Evolutionary conservation across 176 grass and related monocot species (phyloP).

Genomic region (Hyparrhenia diplandra): DNA sequence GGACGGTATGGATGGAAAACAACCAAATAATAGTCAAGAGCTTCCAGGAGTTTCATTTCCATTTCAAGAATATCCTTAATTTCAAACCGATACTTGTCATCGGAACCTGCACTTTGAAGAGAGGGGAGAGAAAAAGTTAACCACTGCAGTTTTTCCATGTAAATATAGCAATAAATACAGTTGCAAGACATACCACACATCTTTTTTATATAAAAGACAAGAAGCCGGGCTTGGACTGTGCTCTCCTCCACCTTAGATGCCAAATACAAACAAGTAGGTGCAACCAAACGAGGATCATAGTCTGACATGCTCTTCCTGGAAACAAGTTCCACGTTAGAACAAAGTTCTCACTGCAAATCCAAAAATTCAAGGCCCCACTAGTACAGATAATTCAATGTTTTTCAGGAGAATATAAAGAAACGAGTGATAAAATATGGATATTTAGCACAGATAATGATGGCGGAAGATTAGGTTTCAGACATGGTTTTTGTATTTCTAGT

Average conservation of each 20-base stretch:
- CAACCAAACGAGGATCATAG: slow-evolving; percentile 89
- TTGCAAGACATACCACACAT: slow-evolving; percentile 56
- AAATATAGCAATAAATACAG: neutral
- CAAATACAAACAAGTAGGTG: slow-evolving; percentile 96
- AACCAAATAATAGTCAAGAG: slow-evolving; percentile 95
- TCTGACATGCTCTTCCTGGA: slow-evolving; percentile 85
- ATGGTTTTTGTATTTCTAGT: neutral
- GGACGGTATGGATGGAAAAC: slow-evolving; percentile 96
- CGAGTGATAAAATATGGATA: neutral
- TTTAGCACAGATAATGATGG: neutral
- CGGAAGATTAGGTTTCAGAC: neutral
- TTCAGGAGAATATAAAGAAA: neutral
- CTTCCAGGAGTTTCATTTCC: slow-evolving; percentile 99
- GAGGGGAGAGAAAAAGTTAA: neutral
- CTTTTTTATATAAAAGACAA: slow-evolving; percentile 99
- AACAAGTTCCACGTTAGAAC: slow-evolving; percentile 9
- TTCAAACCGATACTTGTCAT: slow-evolving; percentile 97
- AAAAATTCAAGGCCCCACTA: neutral
- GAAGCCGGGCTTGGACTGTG: slow-evolving; percentile 94
- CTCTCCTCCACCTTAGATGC: slow-evolving; percentile 97
- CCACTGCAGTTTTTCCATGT: slow-evolving; percentile 17
- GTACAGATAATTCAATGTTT: neutral
- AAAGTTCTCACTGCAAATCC: neutral
- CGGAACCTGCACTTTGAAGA: slow-evolving; percentile 32
- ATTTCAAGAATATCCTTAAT: slow-evolving; percentile 99